Base-by-base conservation (phyloP, 495 filamentous ascomycete species). In the Aspergillus conjunctus region DNA sequence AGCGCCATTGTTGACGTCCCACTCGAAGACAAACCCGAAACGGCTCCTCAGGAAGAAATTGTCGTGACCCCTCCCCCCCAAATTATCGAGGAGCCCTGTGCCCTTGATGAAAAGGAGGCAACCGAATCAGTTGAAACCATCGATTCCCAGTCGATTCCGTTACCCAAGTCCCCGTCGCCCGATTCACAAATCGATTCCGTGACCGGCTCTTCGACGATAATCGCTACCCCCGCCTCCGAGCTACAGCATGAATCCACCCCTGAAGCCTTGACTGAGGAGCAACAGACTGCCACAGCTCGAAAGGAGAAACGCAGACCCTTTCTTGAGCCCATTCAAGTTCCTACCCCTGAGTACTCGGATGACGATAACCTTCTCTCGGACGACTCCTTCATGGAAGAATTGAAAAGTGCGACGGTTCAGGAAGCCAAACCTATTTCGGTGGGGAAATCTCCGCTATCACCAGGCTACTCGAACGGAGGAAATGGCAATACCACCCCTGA, bases 311-410 rank as follows among this genome's bases (percentile, higher is more conserved):
- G 79, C 45, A 81, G 73, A 68, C 69, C 71, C 54, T 62, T 73
- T 58, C 66, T 87, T 20, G 85, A 85, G 57, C 82, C 82, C 11
- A 88, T 89, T 60, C 75, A 79, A 61, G 72, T 80, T 0, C 78
- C 74, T 44, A 85, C 83, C 21, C 78, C 74, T 26, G 78, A 84
- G 22, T 79, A 81, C 61, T 85, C 86, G 3, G 82, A 88, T 62
- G 83, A 86, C 65, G 84, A 82, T 49, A 79, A 87, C 65, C 83
- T 87, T 57, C 82, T 84, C 32, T 93, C 90, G 7, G 91, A 95
- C 71, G 91, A 96, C 72, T 91, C 87, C 33, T 88, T 96, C 64
- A 89, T 96, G 86, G 89, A 94, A 59, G 91, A 97, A 77, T 77
- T 96, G 53, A 89, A 89, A 62, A 89, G 85, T 37, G 92, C 91